Base-by-base conservation (phyloP, 148 eudicot species). In the Dysphania ambrosioides region DNA sequence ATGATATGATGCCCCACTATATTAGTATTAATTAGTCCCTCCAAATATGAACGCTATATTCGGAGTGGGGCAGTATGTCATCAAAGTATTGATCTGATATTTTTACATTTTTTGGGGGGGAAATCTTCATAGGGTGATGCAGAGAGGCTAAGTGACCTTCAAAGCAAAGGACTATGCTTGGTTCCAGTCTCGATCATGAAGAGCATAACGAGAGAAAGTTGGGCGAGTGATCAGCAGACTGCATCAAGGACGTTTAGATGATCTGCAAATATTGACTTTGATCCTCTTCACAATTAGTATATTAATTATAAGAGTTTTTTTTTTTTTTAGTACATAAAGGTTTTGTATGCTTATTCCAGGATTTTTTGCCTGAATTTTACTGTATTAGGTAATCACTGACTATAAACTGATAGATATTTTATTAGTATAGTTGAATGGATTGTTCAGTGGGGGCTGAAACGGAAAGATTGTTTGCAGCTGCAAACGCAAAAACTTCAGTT, bases 181-280 rank as follows among this genome's bases (percentile, higher is more conserved):
- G 85, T 83, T 74, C 88, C 92, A 29, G 42, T 86, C 64, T 86
- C 92, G 15, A 79, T 76, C 21, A 79, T 82, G 71, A 81, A 78
- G 74, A 79, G 72, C 30, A 55, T 83, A 6, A 76, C 77, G 32
- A 75, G 68, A 74, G 83, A 78, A 71, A 66, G 21, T 32, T 76
- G 83, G 73, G 72, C 18, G 42, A 75, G 56, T 70, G 79, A 79
- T 44, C 75, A 80, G 40, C 79, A 80, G n/a, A 18, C 65, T 56
- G 65, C 68, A 26, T 3, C 79, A 34, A 66, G 75, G 24, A 34
- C 24, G 61, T 16, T 10, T 7, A 58, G 68, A 53, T 71, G 76
- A 76, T 51, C 62, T 26, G 30, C 59, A 57, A 31, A 26, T 57
- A 32, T 66, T 16, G 58, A 73, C 66, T 53, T 74, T 36, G 38